Percentiles rank a stretch among this genome's conserved stretches.
Evolutionary conservation across 2,329 filamentous ascomycete genomes (phyloP).

Genomic region (Sclerotinia borealis): DNA sequence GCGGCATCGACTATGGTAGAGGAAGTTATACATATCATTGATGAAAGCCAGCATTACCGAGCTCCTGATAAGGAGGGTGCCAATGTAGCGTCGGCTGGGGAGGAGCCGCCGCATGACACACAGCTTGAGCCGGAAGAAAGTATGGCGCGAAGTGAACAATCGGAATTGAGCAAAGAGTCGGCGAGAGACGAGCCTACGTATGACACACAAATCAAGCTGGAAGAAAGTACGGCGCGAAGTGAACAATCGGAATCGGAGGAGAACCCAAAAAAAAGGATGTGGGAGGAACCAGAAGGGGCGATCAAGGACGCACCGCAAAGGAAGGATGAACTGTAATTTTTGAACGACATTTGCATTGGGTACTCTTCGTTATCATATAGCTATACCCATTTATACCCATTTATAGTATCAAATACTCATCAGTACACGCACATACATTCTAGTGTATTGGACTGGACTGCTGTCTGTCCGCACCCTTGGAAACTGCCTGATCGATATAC

Average conservation of each 20-base stretch:
- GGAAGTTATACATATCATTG: conserved; percentile 50
- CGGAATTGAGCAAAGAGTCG: conserved; percentile 48
- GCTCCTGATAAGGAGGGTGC: conserved; percentile 32
- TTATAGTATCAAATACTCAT: background rate
- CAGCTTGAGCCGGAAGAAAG: background rate
- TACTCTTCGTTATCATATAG: background rate
- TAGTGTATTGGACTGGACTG: too few relatives aligned
- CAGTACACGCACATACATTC: background rate
- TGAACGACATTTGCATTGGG: background rate
- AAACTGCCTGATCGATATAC: too few relatives aligned
- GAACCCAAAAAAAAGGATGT: conserved; percentile 59
- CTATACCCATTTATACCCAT: background rate
- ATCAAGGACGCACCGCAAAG: conserved; percentile 24
- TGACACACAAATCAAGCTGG: conserved; percentile 45
- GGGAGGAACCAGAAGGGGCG: conserved; percentile 45
- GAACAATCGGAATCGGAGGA: conserved; percentile 28
- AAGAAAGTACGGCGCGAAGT: conserved; percentile 58
- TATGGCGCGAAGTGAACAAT: conserved; percentile 21
- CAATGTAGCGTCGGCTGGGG: conserved; percentile 25
- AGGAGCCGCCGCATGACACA: conserved; percentile 21
- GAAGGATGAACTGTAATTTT: conserved; percentile 30
- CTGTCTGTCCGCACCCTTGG: too few relatives aligned
- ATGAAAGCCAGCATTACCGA: conserved; percentile 31
- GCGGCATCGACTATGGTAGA: conserved; percentile 39
- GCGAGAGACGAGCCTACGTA: conserved; percentile 54